A percentile compares a stretch with the other conserved stretches of the same genome.
Evolutionary conservation across 257 asterid species (phyloP).

Genomic region (Nemophila menziesii): DNA sequence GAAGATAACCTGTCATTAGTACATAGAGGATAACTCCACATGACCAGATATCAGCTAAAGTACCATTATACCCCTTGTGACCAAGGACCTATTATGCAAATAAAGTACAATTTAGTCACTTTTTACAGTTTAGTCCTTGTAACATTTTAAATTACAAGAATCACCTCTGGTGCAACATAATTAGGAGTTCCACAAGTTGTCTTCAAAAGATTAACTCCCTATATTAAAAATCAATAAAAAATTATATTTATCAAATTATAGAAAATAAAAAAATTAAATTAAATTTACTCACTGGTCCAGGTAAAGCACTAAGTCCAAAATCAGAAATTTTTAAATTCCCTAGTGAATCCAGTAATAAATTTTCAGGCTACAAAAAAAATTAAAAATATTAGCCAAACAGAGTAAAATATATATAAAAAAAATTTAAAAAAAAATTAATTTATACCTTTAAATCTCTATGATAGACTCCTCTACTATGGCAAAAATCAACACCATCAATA

Average conservation of each 20-base stretch:
- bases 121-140: too few species aligned
- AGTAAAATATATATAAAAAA: slow-evolving; percentile 16
- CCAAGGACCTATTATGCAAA: slow-evolving; percentile 65
- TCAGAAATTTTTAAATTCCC: slow-evolving; percentile 93
- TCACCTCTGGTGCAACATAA: slow-evolving; percentile 98
- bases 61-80: slow-evolving; percentile 96
- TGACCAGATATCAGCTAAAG: slow-evolving; percentile 94
- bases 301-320: slow-evolving; percentile 94
- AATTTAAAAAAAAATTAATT: slow-evolving; percentile 7
- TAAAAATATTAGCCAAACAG: too few species aligned
- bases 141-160: slow-evolving; percentile 9
- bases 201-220: slow-evolving; percentile 83
- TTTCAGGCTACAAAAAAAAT: slow-evolving; percentile 99
- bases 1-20: slow-evolving; percentile 90
- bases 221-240: slow-evolving; percentile 18
- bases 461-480: slow-evolving; percentile 91
- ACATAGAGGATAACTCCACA: slow-evolving; percentile 97
- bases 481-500: slow-evolving; percentile 90
- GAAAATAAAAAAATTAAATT: neutral
- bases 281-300: slow-evolving; percentile 54
- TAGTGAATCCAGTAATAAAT: slow-evolving; percentile 84
- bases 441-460: slow-evolving; percentile 90
- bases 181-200: slow-evolving; percentile 99
- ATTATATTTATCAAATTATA: slow-evolving; percentile 1
- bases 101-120: too few species aligned